phyloP scores from a whole-genome alignment of 2,329 filamentous ascomycete genomes.

The Drechslerella stenobrocha region DNA sequence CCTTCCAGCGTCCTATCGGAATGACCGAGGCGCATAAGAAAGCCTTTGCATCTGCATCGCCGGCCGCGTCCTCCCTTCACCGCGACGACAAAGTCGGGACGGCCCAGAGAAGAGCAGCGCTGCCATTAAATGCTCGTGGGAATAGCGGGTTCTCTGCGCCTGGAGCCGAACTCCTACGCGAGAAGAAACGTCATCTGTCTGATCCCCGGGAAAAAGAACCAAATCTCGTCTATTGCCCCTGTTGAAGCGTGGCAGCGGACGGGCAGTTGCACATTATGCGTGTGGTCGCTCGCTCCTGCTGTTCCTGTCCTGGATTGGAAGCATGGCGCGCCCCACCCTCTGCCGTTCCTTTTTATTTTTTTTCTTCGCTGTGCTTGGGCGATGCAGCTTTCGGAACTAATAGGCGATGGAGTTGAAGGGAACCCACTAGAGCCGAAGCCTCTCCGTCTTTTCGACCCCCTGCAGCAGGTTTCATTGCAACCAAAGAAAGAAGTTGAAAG shows the following conservation, averaged over 20 bases:
- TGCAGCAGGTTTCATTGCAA: conserved; percentile 43
- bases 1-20: conserved; percentile 2
- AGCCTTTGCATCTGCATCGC: conserved; percentile 1
- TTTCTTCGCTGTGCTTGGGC: conserved; percentile 37
- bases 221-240: conserved; percentile 49
- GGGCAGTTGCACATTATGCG: conserved; percentile 49
- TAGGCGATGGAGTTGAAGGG: conserved; percentile 42
- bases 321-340: conserved; percentile 35
- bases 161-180: conserved; percentile 48
- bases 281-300: conserved; percentile 47
- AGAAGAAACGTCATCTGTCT: conserved; percentile 49
- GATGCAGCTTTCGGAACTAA: conserved; percentile 47
- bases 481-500: conserved; percentile 41
- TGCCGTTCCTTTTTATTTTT: conserved; percentile 33
- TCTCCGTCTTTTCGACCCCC: conserved; percentile 19
- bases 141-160: conserved; percentile 33
- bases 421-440: conserved; percentile 36
- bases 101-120: conserved; percentile 11
- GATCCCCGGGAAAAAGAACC: conserved; percentile 46
- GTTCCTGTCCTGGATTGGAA: conserved; percentile 44
- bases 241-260: conserved; percentile 49
- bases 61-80: conserved; percentile 6
- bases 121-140: conserved; percentile 12
- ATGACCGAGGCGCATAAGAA: neutral
- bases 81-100: conserved; percentile 10